These are phyloP conservation scores for Adansonia digitata DNA, from an alignment of 345 rosid genomes.

Conservation along the genomic window DNA sequence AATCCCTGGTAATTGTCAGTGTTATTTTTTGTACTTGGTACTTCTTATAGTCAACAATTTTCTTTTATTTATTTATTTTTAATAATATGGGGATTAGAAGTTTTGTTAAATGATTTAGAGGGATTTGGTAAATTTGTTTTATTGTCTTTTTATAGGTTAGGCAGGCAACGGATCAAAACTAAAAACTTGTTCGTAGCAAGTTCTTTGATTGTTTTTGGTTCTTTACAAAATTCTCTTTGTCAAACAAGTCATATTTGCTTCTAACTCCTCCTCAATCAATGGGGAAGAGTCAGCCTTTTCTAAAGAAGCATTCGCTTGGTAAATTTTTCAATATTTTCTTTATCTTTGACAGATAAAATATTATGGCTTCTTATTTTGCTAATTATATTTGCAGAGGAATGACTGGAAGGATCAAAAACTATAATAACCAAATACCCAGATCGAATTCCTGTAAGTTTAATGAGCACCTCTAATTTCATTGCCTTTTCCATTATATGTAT, in stretches of 20 bases:
- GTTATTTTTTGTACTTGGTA: too few species aligned
- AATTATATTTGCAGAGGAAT: neutral
- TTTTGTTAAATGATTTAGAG: too few species aligned
- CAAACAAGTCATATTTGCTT: neutral
- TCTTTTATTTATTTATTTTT: too few species aligned
- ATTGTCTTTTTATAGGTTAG: neutral
- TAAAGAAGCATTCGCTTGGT: neutral
- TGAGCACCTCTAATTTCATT: neutral
- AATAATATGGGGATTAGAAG: too few species aligned
- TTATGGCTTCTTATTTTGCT: neutral
- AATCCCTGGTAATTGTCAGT: conserved; percentile 35
- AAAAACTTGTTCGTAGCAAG: too few species aligned
- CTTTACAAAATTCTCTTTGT: neutral
- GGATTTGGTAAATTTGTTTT: neutral
- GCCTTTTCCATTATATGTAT: neutral
- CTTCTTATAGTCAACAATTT: too few species aligned
- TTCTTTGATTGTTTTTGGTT: neutral
- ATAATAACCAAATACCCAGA: conserved; percentile 1
- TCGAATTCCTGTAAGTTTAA: neutral
- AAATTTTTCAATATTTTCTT: neutral
- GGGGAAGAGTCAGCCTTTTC: neutral
- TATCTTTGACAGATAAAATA: neutral
- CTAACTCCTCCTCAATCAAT: neutral
- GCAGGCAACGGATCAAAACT: too few species aligned
- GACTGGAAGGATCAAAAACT: neutral